Evolutionary conservation across 2,329 filamentous ascomycete genomes (phyloP).

Genomic region (Colletotrichum endophyticum): DNA sequence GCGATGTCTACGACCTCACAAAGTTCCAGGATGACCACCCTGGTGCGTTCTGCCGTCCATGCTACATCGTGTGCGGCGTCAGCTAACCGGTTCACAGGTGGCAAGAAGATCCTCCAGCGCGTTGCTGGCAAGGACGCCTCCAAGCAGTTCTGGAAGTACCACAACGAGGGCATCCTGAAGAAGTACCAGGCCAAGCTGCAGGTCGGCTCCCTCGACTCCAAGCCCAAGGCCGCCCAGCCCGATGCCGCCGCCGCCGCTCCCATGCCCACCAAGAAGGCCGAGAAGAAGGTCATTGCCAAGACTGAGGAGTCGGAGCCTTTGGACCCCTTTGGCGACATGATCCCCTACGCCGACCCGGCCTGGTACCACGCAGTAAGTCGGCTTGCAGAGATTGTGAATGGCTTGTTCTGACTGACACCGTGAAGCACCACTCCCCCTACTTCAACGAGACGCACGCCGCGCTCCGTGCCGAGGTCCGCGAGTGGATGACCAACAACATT

Average conservation of each 20-base stretch:
- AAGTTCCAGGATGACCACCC: slow-evolving; percentile 87
- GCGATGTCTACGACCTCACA: slow-evolving; percentile 94
- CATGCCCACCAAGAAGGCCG: slow-evolving; percentile 41
- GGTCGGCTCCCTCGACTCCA: slow-evolving; percentile 87
- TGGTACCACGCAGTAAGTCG: slow-evolving; percentile 90
- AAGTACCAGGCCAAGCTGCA: slow-evolving; percentile 81
- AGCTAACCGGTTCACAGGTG: slow-evolving; percentile 41
- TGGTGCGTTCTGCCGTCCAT: slow-evolving; percentile 53
- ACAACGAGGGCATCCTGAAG: slow-evolving; percentile 87
- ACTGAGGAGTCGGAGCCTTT: slow-evolving; percentile 72
- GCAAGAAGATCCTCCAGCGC: slow-evolving; percentile 69
- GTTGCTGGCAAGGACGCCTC: slow-evolving; percentile 71
- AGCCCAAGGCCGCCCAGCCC: slow-evolving; percentile 71
- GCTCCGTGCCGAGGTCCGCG: slow-evolving; percentile 86
- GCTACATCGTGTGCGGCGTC: fast-evolving
- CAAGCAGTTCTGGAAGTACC: slow-evolving; percentile 75
- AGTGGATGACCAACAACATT: slow-evolving; percentile 89
- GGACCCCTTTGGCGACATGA: slow-evolving; percentile 83
- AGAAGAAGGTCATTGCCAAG: slow-evolving; percentile 38
- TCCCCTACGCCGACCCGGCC: slow-evolving; percentile 89
- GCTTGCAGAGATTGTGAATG: fast-evolving
- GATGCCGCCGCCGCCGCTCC: slow-evolving; percentile 48
- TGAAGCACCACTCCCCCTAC: slow-evolving; percentile 92
- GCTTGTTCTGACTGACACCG: background rate
- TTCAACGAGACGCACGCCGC: slow-evolving; percentile 94